Base-by-base conservation (phyloP, 2,329 filamentous ascomycete genomes). In the Xylaria sp. region DNA sequence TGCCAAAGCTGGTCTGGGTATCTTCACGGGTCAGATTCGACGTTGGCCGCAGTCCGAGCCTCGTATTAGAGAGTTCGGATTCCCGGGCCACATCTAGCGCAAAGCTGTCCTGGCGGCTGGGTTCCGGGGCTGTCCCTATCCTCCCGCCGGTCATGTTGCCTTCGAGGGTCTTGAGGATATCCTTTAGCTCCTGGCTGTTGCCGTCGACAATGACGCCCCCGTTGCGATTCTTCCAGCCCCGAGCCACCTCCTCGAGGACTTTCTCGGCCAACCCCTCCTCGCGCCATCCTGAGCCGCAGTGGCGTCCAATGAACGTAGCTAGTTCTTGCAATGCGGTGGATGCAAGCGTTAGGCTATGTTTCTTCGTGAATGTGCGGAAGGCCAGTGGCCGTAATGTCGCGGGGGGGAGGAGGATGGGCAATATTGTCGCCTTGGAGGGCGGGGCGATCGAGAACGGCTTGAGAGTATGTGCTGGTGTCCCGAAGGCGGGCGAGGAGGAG, bases 311-410 rank as follows among this genome's bases (percentile, higher is more conserved):
- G 79, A 99, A 99, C 0, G 88, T 86, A 21, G 96, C 94, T 36
- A 99, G 85, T 55, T 92, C 89, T 79, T 95, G 90, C 4, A 99
- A 84, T 0, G 96, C 93, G 0, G 94, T 89, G 0, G 95, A 96
- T 7, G 93, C 94, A 61, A 99, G 88, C 0, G 94, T 98, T 64
- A 99, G 85, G 74, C 95, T 97, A 81, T 99, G 93, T 78, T 98
- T 99, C 81, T 98, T 98, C 1, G 96, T 99, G 73, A 99, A 97
- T 0, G 93, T 97, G 55, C 96, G 90, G 77, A 99, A 98, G 8
- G 96, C 97, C 21, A 98, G 85, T 2, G 96, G 95, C 70, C 97
- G 88, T 48, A 99, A 83, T 0, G 93, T 97, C 9, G 93, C 89
- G 0, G 94, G 92, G 3, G 95, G 94, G 4, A 99, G 89, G 42